Evolutionary conservation across 1,139 yeast genomes (phyloP), one percentile per base, ranked within the genome.

Genomic region (Geotrichum bryndzae): DNA sequence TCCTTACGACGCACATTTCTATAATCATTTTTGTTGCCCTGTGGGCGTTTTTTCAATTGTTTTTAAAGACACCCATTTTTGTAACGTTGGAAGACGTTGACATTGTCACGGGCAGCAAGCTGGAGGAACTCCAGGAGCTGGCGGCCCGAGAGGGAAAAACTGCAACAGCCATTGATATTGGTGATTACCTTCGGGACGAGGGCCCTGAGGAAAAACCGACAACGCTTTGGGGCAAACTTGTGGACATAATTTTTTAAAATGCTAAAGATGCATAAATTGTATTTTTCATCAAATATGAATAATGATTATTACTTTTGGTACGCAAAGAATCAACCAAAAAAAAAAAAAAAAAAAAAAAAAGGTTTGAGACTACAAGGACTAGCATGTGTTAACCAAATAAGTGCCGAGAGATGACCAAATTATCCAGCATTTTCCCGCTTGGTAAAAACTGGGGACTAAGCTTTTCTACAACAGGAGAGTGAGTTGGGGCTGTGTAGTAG

Each of bases 1-100:
- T 88, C 73, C 79, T 88, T 66, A 80, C 90, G 2, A 84, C 88
- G 67, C 87, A 88, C 73, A 88, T 91, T 1, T 81, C 90, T 0
- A 68, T 85, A 56, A 76, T 87, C 58, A 69, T 85, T 4, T 86
- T 87, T 71, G 73, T 78, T 0, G 66, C 80, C 1, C 79, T 86
- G 57, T 87, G 84, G 71, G 38, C 81, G 46, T 80, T 82, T 1
- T 87, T 86, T 74, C 83, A 83, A 68, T 57, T 84, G 5, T 54
- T 67, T 51, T 13, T 61, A 18, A 52, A 38, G 22, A 10, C 57
- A 1, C 82, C 88, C 60, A 5, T 52, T 11, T 57, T 23, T 52
- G 51, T 57, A 6, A 52, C 41, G 27, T 10, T 50, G n/a, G 89
- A 85, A 65, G 84, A 86, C 29, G 73, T 90, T 63, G 96, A 90